phyloP scores from a whole-genome alignment of 345 rosid genomes.

The Pelargonium nanum region DNA sequence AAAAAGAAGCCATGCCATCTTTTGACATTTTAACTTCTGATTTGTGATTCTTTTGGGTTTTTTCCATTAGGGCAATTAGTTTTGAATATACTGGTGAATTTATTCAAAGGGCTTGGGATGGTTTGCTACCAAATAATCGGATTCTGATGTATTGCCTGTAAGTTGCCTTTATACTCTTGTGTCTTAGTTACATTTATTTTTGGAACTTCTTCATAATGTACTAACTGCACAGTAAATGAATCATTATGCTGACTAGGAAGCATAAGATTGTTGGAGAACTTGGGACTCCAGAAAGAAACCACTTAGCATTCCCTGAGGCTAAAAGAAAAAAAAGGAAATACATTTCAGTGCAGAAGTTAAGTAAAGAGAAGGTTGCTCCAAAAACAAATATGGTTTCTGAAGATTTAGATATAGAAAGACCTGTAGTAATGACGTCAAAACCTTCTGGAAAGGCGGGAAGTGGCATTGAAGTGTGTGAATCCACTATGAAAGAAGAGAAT shows the following conservation, averaged over 20 bases:
- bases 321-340: constrained; percentile 20
- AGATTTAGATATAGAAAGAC: constrained; percentile 9
- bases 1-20: background rate
- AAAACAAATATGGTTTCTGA: constrained; percentile 13
- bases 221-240: background rate
- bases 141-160: constrained; percentile 66
- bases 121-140: constrained; percentile 36
- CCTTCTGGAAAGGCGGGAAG: background rate
- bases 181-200: background rate
- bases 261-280: constrained; percentile 32
- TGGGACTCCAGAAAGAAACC: constrained; percentile 52
- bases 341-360: background rate
- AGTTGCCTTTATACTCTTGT: constrained; percentile 12
- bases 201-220: background rate
- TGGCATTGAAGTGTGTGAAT: constrained; percentile 6
- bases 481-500: constrained; percentile 5
- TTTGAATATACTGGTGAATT: constrained; percentile 16
- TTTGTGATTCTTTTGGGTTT: constrained; percentile 12
- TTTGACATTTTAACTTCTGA: background rate
- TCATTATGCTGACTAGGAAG: constrained; percentile 32
- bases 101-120: constrained; percentile 51
- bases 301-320: constrained; percentile 39
- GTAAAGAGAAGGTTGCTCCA: constrained; percentile 6
- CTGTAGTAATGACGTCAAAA: constrained; percentile 16
- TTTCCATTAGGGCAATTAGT: constrained; percentile 30